Base-by-base conservation (phyloP, 139 green algal species). In the Zygnema cylindricum region DNA sequence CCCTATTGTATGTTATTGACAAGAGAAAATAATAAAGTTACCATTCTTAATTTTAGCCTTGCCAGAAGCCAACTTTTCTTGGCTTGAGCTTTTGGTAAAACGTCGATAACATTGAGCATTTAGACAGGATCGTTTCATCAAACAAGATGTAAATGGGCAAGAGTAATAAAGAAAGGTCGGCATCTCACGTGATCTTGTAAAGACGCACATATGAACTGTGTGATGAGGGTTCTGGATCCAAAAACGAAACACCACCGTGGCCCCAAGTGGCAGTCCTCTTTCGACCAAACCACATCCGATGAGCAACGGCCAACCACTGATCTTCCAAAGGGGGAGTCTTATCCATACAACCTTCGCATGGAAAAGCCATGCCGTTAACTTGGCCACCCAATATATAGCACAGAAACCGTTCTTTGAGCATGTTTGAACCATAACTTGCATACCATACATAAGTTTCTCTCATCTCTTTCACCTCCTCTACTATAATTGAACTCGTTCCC, bases 371-470 rank as follows among this genome's bases (percentile, higher is more conserved):
- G 73, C 73, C 84, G 1, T 32, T 76, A 39, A 88, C 38, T 43
- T 69, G 84, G 0, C 89, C 89, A n/a, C 89, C 89, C 22, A 25
- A 39, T 3, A 93, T 77, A 85, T 93, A 93, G 78, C 89, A 93
- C 40, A 83, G 32, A 77, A 93, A 93, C 1, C 89, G 86, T n/a
- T 93, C 89, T 3, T 81, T 30, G 43, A 43, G 69, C 69, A 93
- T 88, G 77, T 93, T 93, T 36, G 77, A 89, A 16, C 89, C 89
- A 35, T 86, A 93, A 75, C 77, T 86, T 30, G 85, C 89, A 84
- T 93, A 93, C 89, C 89, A 93, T 25, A 93, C 89, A 57, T 89
- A 55, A 43, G 36, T 79, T 41, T 3, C 38, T 25, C 16, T 79
- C 36, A 41, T 79, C 36, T 3, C 7, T 11, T 43, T 16, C 36